These are phyloP conservation scores for Sanghuangporus sanghuang DNA, from an alignment of 1,284 basidiomycete species.

Conservation along the genomic window DNA sequence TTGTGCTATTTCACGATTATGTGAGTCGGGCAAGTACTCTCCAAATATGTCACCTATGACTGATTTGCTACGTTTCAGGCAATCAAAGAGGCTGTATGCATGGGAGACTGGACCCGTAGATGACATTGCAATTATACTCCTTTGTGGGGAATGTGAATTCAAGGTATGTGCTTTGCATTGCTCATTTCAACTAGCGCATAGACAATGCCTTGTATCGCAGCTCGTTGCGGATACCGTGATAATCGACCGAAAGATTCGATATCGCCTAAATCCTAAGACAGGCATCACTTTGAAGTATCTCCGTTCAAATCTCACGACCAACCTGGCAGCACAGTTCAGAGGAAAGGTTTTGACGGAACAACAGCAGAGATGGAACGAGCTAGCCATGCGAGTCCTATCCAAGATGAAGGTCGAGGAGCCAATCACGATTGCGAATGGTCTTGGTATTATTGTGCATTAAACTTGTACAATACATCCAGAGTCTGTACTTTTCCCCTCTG, in stretches of 20 bases:
- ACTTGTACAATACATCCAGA: background rate
- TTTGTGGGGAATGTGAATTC: conserved; percentile 92
- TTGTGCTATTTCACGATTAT: conserved; percentile 89
- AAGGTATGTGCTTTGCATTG: conserved; percentile 48
- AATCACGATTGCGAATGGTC: conserved; percentile 5
- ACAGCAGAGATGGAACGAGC: conserved; percentile 67
- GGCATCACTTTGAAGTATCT: conserved; percentile 80
- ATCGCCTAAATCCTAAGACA: conserved; percentile 65
- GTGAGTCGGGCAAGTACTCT: conserved; percentile 36
- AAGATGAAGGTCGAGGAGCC: conserved; percentile 30
- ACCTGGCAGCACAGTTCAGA: conserved; percentile 65
- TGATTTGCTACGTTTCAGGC: conserved; percentile 43
- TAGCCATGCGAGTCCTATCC: conserved; percentile 59
- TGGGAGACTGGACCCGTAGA: conserved; percentile 95
- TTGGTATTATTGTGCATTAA: conserved; percentile 16
- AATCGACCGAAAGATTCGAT: conserved; percentile 85
- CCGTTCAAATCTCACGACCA: conserved; percentile 57
- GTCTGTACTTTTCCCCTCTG: no score
- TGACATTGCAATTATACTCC: conserved; percentile 75
- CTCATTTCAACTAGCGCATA: background rate
- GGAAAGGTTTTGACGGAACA: conserved; percentile 54
- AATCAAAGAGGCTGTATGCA: conserved; percentile 90
- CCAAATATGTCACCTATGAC: conserved; percentile 12
- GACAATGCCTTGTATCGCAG: conserved; percentile 35
- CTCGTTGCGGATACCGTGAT: conserved; percentile 66